Base-by-base conservation (phyloP, 2,329 filamentous ascomycete species). In the Colletotrichum kahawae region DNA sequence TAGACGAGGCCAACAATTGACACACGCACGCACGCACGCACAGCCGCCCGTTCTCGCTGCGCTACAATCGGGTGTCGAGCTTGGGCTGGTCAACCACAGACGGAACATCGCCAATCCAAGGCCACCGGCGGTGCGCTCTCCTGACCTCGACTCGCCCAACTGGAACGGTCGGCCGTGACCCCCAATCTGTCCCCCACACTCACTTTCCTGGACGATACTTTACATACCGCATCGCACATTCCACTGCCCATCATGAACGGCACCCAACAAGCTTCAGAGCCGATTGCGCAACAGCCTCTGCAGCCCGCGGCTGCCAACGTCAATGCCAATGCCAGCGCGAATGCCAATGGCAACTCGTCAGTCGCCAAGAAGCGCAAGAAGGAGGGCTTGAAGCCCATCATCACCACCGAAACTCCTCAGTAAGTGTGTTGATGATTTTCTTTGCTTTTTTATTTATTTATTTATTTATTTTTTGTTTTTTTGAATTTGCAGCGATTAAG, bases 371-470 rank as follows among this genome's bases (percentile, higher is more conserved):
- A 95, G 89, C 90, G 93, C 81, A 93, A 93, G 87, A 95, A 95
- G 89, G 90, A 95, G 89, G 90, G 89, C 69, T 86, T 94, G 78
- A 94, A 94, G 85, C 93, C 93, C 80, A 95, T 95, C 81, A 93
- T 95, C 84, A 95, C 93, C 54, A 93, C 90, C 75, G 93, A 94
- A 80, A 86, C 83, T 84, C 87, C 85, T 77, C 81, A 76, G 80
- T 83, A 82, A 82, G 85, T 66, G 57, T 51, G 34, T 34, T 67
- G 27, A 74, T 77, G 34, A 70, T 68, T 76, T 69, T 66, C 69
- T 73, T 76, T 38, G 70, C 63, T 18, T 24, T 12, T 24, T 29
- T 51, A 21, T 3, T 21, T 21, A 21, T 24, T 24, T 24, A 4
- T 24, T 1, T 24, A 3, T 24, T 24, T 3, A 3, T 24, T 24